phyloP scores from a whole-genome alignment of 805 yeast genomes.

The Kuraishia molischiana region DNA sequence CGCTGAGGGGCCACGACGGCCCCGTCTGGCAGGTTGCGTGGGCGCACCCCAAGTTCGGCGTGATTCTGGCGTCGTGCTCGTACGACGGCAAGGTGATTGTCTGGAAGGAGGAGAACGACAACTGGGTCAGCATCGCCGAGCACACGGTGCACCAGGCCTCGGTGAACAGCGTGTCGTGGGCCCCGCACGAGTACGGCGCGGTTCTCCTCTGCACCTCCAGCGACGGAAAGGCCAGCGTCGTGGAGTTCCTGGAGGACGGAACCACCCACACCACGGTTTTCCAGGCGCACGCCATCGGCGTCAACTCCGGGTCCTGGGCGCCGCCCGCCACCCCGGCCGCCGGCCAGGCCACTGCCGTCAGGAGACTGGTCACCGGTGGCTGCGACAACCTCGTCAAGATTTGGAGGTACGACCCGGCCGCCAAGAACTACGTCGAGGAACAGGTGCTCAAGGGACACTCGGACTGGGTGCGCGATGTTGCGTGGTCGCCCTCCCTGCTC shows the following conservation, averaged over 20 bases:
- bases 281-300: constrained; percentile 89
- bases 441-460: constrained; percentile 79
- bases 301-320: constrained; percentile 93
- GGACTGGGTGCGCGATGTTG: constrained; percentile 98
- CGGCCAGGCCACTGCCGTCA: constrained; percentile 22
- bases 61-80: constrained; percentile 87
- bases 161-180: constrained; percentile 93
- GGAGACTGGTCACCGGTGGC: constrained; percentile 89
- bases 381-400: constrained; percentile 89
- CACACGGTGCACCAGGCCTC: constrained; percentile 88
- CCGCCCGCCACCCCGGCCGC: constrained; percentile 35
- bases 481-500: constrained; percentile 92
- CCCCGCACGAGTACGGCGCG: constrained; percentile 96
- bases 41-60: constrained; percentile 99
- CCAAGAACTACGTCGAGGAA: constrained; percentile 58
- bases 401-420: constrained; percentile 62
- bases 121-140: constrained; percentile 81
- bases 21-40: constrained; percentile 98
- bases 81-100: constrained; percentile 91
- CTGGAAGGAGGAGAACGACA: constrained; percentile 90
- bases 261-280: constrained; percentile 53
- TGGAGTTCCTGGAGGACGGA: constrained; percentile 88
- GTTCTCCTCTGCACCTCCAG: constrained; percentile 82
- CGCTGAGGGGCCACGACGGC: constrained; percentile 89
- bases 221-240: constrained; percentile 86